These are phyloP conservation scores for Asterophora lycoperdoides DNA, from an alignment of 768 basidiomycete species.

Conservation along the genomic window DNA sequence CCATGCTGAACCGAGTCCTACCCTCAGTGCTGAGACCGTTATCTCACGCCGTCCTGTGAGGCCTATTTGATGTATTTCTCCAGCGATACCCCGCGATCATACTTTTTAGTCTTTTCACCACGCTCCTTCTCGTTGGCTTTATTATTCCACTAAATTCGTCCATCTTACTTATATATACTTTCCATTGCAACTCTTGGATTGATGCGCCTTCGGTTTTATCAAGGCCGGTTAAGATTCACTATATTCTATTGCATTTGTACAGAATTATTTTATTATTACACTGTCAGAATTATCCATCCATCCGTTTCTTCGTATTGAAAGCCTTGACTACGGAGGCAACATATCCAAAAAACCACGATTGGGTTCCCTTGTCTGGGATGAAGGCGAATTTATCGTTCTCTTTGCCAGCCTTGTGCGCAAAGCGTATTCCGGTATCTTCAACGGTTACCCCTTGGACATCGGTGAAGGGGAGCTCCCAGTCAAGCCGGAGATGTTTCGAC, in stretches of 20 bases:
- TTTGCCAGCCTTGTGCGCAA: constrained; percentile 73
- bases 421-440: constrained; percentile 88
- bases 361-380: constrained; percentile 70
- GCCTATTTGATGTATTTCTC: background rate
- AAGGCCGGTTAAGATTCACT: background rate
- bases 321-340: constrained; percentile 72
- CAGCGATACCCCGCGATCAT: constrained; percentile 1
- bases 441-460: constrained; percentile 85
- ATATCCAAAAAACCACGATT: constrained; percentile 78
- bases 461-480: constrained; percentile 89
- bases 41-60: constrained; percentile 15
- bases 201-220: no score
- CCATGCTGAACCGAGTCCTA: constrained; percentile 29
- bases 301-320: constrained; percentile 69
- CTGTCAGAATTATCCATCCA: constrained; percentile 43
- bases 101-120: constrained; percentile 2
- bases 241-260: constrained; percentile 16
- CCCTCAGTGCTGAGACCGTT: constrained; percentile 38
- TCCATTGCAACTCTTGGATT: no score
- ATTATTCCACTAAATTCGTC: no score
- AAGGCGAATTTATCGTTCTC: constrained; percentile 74
- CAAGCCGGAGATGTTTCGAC: constrained; percentile 77
- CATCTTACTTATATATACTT: no score
- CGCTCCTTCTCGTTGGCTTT: background rate
- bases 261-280: constrained; percentile 13